Percentiles rank a stretch among this genome's conserved stretches.
phyloP scores from a whole-genome alignment of 225 moss, liverwort and hornwort genomes.

The Pseudoscleropodium purum region DNA sequence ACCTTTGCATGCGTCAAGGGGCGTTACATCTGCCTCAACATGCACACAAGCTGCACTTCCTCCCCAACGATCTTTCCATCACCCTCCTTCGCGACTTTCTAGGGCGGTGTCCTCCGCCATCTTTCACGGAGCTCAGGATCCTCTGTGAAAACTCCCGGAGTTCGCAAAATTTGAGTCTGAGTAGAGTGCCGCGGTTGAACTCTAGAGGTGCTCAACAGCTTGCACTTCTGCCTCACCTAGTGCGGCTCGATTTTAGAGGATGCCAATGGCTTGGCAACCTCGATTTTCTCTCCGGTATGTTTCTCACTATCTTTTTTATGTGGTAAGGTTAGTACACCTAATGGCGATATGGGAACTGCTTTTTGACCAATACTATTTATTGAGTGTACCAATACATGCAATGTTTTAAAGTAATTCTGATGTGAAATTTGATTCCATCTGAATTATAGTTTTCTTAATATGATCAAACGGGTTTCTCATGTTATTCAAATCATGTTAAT shows the following conservation, averaged over 20 bases:
- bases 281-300: slow-evolving; percentile 38
- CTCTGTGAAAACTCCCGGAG: slow-evolving; percentile 22
- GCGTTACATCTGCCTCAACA: slow-evolving; percentile 1
- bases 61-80: slow-evolving; percentile 28
- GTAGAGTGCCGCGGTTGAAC: slow-evolving; percentile 19
- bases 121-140: slow-evolving; percentile 21
- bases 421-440: neutral
- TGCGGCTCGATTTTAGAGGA: slow-evolving; percentile 45
- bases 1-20: slow-evolving; percentile 34
- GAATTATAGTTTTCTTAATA: neutral
- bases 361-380: neutral
- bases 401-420: neutral
- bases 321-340: neutral
- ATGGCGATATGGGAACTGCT: neutral
- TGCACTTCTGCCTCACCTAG: slow-evolving; percentile 14
- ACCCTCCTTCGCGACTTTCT: slow-evolving; percentile 28
- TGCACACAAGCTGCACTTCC: slow-evolving; percentile 13
- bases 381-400: neutral
- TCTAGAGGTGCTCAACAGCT: slow-evolving; percentile 16
- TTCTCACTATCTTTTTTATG: neutral
- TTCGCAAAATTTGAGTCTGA: slow-evolving; percentile 11
- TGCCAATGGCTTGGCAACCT: slow-evolving; percentile 49
- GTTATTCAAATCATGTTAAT: neutral
- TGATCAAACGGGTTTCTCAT: neutral
- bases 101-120: slow-evolving; percentile 5